Conservation (phyloP, 768 basidiomycete species). For the Sistotremastrum suecicum region DNA sequence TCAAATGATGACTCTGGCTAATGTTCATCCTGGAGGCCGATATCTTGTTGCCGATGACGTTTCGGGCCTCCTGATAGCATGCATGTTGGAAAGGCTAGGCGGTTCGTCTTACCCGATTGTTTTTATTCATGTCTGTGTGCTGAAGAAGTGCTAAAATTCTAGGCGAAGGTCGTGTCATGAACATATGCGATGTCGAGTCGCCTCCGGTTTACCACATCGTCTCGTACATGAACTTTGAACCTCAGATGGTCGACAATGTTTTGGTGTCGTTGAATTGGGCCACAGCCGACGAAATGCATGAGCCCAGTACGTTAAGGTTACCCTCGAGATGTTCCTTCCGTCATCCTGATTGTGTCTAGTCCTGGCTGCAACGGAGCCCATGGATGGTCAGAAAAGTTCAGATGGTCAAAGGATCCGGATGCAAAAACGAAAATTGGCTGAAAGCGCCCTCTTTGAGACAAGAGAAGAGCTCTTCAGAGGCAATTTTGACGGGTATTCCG, state of each 20-base stretch:
- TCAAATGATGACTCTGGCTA: slow-evolving; percentile 74
- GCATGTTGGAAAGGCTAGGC: slow-evolving; percentile 76
- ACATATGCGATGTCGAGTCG: slow-evolving; percentile 80
- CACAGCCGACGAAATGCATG: slow-evolving; percentile 65
- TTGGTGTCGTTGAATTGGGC: slow-evolving; percentile 82
- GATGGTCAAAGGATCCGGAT: slow-evolving; percentile 59
- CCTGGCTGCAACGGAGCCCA: slow-evolving; percentile 42
- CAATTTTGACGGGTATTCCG: slow-evolving; percentile 68
- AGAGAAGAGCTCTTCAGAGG: slow-evolving; percentile 76
- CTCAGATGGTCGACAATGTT: slow-evolving; percentile 34
- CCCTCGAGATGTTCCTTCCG: slow-evolving; percentile 2
- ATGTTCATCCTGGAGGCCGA: slow-evolving; percentile 73
- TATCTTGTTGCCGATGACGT: slow-evolving; percentile 88
- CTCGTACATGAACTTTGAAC: slow-evolving; percentile 73
- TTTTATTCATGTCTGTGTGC: neutral
- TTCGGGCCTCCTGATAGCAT: slow-evolving; percentile 76
- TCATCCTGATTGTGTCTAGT: slow-evolving; percentile 23
- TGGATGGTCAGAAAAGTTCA: slow-evolving; percentile 45
- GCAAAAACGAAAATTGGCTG: slow-evolving; percentile 63
- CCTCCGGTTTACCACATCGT: slow-evolving; percentile 85
- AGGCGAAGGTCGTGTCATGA: slow-evolving; percentile 73
- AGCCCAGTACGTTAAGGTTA: slow-evolving; percentile 32
- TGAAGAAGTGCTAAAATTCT: neutral
- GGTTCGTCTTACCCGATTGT: slow-evolving; percentile 28
- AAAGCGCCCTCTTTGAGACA: slow-evolving; percentile 42